Conservation (phyloP, 2,329 filamentous ascomycete species). For the Neurospora crassa region DNA sequence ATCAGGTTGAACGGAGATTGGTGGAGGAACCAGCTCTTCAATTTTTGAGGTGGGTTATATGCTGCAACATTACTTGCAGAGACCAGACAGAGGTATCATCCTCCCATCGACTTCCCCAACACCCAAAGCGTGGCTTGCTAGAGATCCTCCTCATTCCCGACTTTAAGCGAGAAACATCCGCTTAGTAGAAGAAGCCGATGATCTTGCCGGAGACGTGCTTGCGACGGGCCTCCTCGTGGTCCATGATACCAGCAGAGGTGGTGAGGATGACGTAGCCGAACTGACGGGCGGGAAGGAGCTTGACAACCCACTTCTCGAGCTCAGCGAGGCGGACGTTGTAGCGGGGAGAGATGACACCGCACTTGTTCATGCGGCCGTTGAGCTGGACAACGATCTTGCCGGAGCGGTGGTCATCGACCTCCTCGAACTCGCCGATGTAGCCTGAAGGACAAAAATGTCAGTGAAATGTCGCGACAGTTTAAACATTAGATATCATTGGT, state of each 20-base stretch:
- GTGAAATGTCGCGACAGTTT: slow-evolving; percentile 78
- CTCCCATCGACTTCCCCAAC: slow-evolving; percentile 2
- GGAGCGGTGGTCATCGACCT: slow-evolving; percentile 98
- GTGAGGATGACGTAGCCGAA: slow-evolving; percentile 99
- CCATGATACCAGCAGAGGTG: slow-evolving; percentile 99
- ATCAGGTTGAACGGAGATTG: neutral
- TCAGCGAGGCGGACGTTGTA: slow-evolving; percentile 98
- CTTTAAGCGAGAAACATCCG: slow-evolving; percentile 14
- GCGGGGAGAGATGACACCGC: slow-evolving; percentile 96
- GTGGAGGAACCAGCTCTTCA: neutral
- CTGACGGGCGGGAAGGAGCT: slow-evolving; percentile 98
- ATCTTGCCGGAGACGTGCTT: slow-evolving; percentile 99
- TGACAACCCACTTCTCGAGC: slow-evolving; percentile 99
- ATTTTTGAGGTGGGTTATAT: neutral
- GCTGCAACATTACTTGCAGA: neutral
- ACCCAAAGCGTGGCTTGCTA: slow-evolving; percentile 11
- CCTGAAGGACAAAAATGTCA: slow-evolving; percentile 52
- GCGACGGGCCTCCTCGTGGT: slow-evolving; percentile 98
- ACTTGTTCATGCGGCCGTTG: slow-evolving; percentile 98
- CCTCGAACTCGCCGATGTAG: slow-evolving; percentile 99
- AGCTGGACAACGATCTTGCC: slow-evolving; percentile 99
- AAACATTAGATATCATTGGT: slow-evolving; percentile 80
- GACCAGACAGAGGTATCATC: slow-evolving; percentile 7
- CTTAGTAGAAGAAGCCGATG: slow-evolving; percentile 98
- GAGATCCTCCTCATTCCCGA: slow-evolving; percentile 6